These are phyloP conservation scores for Naganishia sp. DNA, from an alignment of 1,284 basidiomycete genomes.

Conservation along the genomic window DNA sequence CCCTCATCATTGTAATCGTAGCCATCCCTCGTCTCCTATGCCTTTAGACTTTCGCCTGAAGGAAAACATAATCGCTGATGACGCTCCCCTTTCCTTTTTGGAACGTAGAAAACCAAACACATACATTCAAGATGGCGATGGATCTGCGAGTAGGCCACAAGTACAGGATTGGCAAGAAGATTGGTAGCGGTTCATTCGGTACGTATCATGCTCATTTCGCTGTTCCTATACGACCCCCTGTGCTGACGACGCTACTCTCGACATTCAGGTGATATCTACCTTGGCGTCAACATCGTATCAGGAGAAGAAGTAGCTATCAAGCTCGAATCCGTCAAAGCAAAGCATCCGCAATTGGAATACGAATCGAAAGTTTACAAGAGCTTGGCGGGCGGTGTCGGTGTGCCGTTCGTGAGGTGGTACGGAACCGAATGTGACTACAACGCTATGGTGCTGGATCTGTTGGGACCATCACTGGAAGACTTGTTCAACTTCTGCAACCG, in stretches of 20 bases:
- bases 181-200: constrained; percentile 98
- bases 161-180: constrained; percentile 99
- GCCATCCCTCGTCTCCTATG: too few relatives aligned
- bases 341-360: constrained; percentile 99
- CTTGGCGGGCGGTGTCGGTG: constrained; percentile 94
- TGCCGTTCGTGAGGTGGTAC: constrained; percentile 98
- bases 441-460: constrained; percentile 97
- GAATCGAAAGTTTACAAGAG: constrained; percentile 98
- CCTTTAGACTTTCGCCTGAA: too few relatives aligned
- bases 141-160: constrained; percentile 97
- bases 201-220: constrained; percentile 47
- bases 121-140: constrained; percentile 57
- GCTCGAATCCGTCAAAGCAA: constrained; percentile 98
- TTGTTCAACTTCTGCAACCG: constrained; percentile 99
- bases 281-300: constrained; percentile 99
- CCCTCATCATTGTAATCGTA: too few relatives aligned
- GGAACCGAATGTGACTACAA: constrained; percentile 99
- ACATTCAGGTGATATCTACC: constrained; percentile 88
- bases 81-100: too few relatives aligned
- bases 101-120: constrained; percentile 3
- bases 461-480: constrained; percentile 96
- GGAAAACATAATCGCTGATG: background rate
- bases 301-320: constrained; percentile 99
- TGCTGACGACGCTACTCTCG: background rate
- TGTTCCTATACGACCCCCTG: background rate